phyloP scores from a whole-genome alignment of 2,329 filamentous ascomycete species.

The Verticillium tricorpus region DNA sequence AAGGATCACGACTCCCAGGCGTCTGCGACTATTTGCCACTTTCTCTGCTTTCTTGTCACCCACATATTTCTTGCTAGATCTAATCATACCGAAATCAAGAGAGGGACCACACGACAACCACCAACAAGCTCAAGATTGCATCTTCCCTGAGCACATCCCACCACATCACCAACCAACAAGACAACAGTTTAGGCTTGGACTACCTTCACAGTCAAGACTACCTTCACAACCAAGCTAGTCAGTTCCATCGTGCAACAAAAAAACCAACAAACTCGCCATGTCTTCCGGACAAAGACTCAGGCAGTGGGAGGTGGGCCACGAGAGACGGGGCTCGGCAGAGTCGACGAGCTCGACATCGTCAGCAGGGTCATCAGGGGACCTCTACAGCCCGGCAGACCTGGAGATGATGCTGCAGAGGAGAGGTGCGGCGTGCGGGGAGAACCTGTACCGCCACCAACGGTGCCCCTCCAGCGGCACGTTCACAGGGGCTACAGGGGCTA shows the following conservation, averaged over 20 bases:
- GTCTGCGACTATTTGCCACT: neutral
- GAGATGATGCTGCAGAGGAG: neutral
- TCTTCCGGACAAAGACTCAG: neutral
- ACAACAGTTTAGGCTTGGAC: neutral
- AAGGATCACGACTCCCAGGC: neutral
- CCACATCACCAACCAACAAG: neutral
- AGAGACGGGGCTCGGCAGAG: neutral
- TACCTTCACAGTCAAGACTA: neutral
- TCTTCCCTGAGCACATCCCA: too few species aligned
- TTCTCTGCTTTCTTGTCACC: too few species aligned
- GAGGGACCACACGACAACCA: too few species aligned
- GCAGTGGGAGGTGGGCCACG: neutral
- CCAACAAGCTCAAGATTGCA: too few species aligned
- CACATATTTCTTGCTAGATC: too few species aligned
- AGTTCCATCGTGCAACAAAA: neutral
- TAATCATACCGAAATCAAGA: too few species aligned
- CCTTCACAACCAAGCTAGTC: neutral
- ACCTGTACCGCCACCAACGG: neutral
- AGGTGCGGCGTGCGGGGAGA: constrained; percentile 1
- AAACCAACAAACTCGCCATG: neutral
- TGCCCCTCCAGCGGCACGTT: neutral
- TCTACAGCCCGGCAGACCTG: neutral
- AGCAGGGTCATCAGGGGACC: neutral
- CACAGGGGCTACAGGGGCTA: neutral
- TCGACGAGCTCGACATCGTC: constrained; percentile 1